phyloP scores from a whole-genome alignment of 345 rosid species.

The Ceriops decandra region DNA sequence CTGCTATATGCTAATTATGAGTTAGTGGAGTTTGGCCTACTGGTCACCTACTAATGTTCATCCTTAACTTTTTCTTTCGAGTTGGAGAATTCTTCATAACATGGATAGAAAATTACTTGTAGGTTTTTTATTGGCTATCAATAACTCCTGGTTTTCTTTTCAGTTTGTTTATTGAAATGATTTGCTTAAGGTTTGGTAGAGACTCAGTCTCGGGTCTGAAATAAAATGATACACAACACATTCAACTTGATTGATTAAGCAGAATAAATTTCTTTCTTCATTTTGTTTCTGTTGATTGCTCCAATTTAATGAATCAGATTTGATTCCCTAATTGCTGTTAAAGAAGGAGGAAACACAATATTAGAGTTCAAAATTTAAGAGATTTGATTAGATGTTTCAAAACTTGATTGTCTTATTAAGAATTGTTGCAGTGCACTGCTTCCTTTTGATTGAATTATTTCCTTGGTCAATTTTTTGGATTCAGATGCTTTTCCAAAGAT shows the following conservation, averaged over 20 bases:
- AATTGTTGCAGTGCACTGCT: not conserved
- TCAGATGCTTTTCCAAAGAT: constrained; percentile 48
- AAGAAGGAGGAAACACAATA: not conserved
- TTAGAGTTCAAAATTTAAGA: not conserved
- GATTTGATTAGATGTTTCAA: not conserved
- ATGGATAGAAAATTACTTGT: not conserved
- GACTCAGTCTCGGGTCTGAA: not conserved
- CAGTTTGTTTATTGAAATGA: not conserved
- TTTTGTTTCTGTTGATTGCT: not conserved
- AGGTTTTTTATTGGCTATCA: constrained; percentile 1
- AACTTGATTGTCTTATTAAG: not conserved
- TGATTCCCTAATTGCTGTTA: not conserved
- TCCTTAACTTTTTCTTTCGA: not conserved
- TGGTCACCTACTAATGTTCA: constrained; percentile 1
- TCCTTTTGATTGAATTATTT: constrained; percentile 6
- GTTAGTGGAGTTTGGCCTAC: constrained; percentile 10
- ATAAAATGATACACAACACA: not conserved
- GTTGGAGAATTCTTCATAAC: not conserved
- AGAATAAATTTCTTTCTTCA: not conserved
- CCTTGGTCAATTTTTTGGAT: not conserved
- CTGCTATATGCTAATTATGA: constrained; percentile 1
- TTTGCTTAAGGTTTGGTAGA: not conserved
- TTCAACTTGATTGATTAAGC: not conserved
- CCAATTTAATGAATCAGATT: not conserved
- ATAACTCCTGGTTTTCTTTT: constrained; percentile 3